phyloP scores from a whole-genome alignment of 371 early-diverging fungal genomes.

The Chytridiales sp. region DNA sequence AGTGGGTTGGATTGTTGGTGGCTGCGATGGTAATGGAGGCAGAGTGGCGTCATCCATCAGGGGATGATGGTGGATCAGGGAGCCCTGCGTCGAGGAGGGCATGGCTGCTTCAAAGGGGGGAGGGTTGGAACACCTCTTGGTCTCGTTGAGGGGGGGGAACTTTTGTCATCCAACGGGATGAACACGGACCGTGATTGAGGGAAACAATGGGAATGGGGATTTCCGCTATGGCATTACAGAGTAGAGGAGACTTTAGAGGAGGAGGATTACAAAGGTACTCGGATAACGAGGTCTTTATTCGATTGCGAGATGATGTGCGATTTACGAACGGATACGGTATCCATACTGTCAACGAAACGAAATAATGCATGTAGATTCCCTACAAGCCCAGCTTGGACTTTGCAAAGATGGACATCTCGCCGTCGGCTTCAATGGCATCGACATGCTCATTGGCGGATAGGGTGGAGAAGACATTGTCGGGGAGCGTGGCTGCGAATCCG shows the following conservation, averaged over 20 bases:
- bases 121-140: no score
- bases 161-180: no score
- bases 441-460: conserved; percentile 25
- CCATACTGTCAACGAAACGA: not conserved
- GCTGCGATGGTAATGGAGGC: no score
- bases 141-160: no score
- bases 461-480: conserved; percentile 29
- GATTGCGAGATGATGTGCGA: not conserved
- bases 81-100: no score
- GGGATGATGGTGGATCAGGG: no score
- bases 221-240: not conserved
- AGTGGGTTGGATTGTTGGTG: no score
- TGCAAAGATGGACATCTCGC: conserved; percentile 36
- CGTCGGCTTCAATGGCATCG: conserved; percentile 44
- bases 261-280: not conserved
- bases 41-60: no score
- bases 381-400: conserved; percentile 23
- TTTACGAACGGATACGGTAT: not conserved
- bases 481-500: conserved; percentile 40
- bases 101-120: no score
- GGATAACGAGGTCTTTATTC: not conserved
- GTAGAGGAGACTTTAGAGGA: not conserved
- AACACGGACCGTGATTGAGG: no score
- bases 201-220: no score
- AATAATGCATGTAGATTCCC: not conserved